phyloP scores from a whole-genome alignment of 495 filamentous ascomycete species.

The Neurospora sp. region DNA sequence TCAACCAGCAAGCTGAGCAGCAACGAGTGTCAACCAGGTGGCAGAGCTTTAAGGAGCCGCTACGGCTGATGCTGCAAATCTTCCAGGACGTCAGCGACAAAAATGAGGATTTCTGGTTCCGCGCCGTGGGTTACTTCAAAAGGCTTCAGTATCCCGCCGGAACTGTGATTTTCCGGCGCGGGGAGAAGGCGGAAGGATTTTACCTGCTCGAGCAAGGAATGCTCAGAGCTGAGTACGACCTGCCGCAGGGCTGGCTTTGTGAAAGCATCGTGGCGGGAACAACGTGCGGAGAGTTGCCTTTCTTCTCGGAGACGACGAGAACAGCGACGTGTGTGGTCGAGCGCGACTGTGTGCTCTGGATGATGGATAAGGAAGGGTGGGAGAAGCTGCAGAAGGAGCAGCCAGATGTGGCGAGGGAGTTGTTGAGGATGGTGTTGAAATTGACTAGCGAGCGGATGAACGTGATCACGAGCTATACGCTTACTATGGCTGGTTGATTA shows the following conservation, averaged over 20 bases:
- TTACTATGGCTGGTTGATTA: slow-evolving; percentile 26
- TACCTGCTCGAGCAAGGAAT: slow-evolving; percentile 89
- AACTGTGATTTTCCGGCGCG: slow-evolving; percentile 63
- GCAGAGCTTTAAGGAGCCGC: slow-evolving; percentile 76
- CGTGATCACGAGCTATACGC: slow-evolving; percentile 59
- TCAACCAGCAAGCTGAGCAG: slow-evolving; percentile 43
- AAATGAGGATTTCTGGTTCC: slow-evolving; percentile 93
- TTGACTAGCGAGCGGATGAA: slow-evolving; percentile 83
- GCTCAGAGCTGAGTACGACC: slow-evolving; percentile 76
- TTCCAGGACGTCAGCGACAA: slow-evolving; percentile 76
- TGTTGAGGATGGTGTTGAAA: slow-evolving; percentile 77
- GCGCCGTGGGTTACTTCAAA: slow-evolving; percentile 58
- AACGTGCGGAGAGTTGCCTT: slow-evolving; percentile 91
- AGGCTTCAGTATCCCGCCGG: slow-evolving; percentile 55
- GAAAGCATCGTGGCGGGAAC: slow-evolving; percentile 92
- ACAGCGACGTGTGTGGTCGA: slow-evolving; percentile 82
- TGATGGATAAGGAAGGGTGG: slow-evolving; percentile 62
- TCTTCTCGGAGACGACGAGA: slow-evolving; percentile 80
- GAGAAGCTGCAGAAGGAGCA: slow-evolving; percentile 54
- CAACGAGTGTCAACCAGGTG: slow-evolving; percentile 43
- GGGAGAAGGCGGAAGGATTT: slow-evolving; percentile 64
- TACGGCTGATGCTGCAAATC: slow-evolving; percentile 83
- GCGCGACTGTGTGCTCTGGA: slow-evolving; percentile 72
- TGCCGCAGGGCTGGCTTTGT: slow-evolving; percentile 78
- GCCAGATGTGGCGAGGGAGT: slow-evolving; percentile 68